These are phyloP conservation scores for Liriodendron chinense DNA, from an alignment of 164 flowering plant genomes.

Conservation along the genomic window DNA sequence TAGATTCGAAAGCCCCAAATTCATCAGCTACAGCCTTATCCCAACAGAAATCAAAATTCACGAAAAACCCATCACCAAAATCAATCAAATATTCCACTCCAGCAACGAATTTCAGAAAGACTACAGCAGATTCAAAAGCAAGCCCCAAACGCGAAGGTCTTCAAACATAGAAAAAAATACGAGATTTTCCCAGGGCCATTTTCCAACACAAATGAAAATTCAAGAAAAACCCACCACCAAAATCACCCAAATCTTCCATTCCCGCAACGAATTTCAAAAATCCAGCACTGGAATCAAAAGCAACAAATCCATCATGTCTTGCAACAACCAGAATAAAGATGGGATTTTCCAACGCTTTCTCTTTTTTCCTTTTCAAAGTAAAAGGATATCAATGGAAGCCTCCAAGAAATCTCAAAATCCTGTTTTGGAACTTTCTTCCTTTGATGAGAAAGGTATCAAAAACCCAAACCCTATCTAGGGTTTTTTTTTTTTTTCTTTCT, in stretches of 20 bases:
- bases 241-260: neutral
- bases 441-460: neutral
- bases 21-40: neutral
- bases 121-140: neutral
- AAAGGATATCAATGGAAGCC: slow-evolving; percentile 8
- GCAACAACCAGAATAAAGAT: neutral
- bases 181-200: neutral
- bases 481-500: too few species aligned
- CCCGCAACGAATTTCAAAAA: neutral
- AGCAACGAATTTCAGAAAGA: neutral
- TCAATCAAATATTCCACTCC: neutral
- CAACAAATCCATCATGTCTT: neutral
- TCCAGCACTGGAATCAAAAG: neutral
- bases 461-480: neutral
- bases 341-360: neutral
- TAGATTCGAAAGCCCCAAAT: neutral
- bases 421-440: neutral
- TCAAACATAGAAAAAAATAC: neutral
- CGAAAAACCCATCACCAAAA: slow-evolving; percentile 5
- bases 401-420: slow-evolving; percentile 10
- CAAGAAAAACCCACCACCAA: slow-evolving; percentile 6
- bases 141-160: neutral
- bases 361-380: neutral
- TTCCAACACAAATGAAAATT: slow-evolving; percentile 11
- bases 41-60: slow-evolving; percentile 12